Base-by-base conservation (phyloP, 228 moss, liverwort and hornwort genomes). In the Sphagnum magellanicum region DNA sequence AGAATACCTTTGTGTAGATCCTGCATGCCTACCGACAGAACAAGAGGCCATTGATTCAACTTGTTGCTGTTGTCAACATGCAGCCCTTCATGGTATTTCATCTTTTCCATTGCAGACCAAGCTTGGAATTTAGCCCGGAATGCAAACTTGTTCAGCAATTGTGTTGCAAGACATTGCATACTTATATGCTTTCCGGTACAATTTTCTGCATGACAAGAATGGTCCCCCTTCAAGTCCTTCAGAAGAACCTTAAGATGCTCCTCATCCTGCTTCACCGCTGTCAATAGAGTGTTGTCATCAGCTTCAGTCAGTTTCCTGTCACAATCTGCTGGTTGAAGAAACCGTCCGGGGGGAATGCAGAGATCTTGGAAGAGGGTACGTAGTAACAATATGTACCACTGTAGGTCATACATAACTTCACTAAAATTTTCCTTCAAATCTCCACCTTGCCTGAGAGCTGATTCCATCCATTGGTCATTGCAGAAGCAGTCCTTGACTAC, bases 381-480 rank as follows among this genome's bases (percentile, higher is more conserved):
- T 0, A 78, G 57, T 48, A 78, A 59, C 52, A 16, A 0, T 0
- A 15, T 11, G 16, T 68, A 49, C 74, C 78, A 78, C 50, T 64
- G 5, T 8, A 74, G 12, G 5, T 60, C 64, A 8, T 71, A 71
- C 5, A 78, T 17, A 9, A 74, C 0, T 46, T 32, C 52, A 52
- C 59, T 5, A 53, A 78, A 78, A 0, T 64, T 67, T 1, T 68
- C 57, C 10, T 71, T 74, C 74, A 78, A 66, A 5, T 71, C 32
- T 32, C 32, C 67, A 13, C 68, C 11, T 74, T 78, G 71, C 60
- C 74, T 74, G 16, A 74, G 17, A 0, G 63, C 78, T 48, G 74
- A 32, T 32, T 32, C 32, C 32, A 32, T 32, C 32, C 32, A 32
- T 32, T 32, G 2, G 32, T 0, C 3, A 32, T 32, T 32, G 32